Percentiles rank a stretch among this genome's conserved stretches.
Evolutionary conservation across 2,329 filamentous ascomycete genomes (phyloP).

Genomic region (Allantophomopsis cytisporea): DNA sequence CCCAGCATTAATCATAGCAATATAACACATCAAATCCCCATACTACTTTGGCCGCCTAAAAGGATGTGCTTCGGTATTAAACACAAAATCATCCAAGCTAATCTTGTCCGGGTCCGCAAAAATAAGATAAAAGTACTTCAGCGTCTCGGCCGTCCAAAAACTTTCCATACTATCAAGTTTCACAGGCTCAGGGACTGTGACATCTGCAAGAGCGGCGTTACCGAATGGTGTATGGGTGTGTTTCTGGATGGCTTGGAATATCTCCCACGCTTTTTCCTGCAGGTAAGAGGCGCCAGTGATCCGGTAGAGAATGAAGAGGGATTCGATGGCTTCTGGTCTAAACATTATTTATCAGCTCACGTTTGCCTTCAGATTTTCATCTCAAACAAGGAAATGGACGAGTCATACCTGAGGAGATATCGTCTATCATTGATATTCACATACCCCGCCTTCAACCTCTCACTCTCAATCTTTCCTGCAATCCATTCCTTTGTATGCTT

Average conservation of each 20-base stretch:
- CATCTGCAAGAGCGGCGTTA: slow-evolving; percentile 26
- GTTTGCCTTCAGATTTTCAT: too few species aligned
- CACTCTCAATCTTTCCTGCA: slow-evolving; percentile 1
- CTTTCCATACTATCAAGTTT: slow-evolving; percentile 40
- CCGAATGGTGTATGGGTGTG: slow-evolving; percentile 26
- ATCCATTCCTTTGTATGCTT: background rate
- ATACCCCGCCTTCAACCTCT: slow-evolving; percentile 31
- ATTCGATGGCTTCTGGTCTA: slow-evolving; percentile 50
- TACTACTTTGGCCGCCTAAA: slow-evolving; percentile 7
- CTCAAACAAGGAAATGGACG: too few species aligned
- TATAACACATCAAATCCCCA: too few species aligned
- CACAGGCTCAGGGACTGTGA: slow-evolving; percentile 12
- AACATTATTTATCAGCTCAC: too few species aligned
- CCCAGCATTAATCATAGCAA: too few species aligned
- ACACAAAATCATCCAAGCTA: slow-evolving; percentile 47
- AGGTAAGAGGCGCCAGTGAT: slow-evolving; percentile 17
- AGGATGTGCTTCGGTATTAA: slow-evolving; percentile 21
- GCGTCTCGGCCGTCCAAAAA: slow-evolving; percentile 51
- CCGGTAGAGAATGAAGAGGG: slow-evolving; percentile 44
- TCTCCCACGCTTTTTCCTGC: slow-evolving; percentile 31
- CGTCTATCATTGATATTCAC: slow-evolving; percentile 20
- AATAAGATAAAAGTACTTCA: slow-evolving; percentile 50
- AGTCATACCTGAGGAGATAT: slow-evolving; percentile 26
- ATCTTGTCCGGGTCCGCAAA: slow-evolving; percentile 31
- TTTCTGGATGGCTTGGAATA: slow-evolving; percentile 31